These are phyloP conservation scores for Microdochium paspali DNA, from an alignment of 2,329 filamentous ascomycete species.

Conservation along the genomic window DNA sequence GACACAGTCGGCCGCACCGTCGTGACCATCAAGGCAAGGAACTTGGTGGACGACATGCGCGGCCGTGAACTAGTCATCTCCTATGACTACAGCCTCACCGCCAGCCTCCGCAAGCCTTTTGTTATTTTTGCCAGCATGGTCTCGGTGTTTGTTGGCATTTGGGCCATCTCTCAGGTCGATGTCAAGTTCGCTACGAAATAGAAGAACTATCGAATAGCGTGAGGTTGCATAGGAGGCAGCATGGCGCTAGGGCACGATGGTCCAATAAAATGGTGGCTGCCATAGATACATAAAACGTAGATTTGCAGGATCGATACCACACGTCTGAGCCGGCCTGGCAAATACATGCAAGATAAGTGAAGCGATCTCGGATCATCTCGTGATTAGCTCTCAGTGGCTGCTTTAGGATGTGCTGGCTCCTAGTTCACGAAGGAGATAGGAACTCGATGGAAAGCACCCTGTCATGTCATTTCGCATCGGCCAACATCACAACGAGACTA, in stretches of 20 bases:
- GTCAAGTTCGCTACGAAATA: constrained; percentile 59
- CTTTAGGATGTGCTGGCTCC: too few relatives aligned
- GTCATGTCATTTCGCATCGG: too few relatives aligned
- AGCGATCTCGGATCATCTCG: too few relatives aligned
- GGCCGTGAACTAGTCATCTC: constrained; percentile 77
- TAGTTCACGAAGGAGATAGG: too few relatives aligned
- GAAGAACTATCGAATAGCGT: constrained; percentile 3
- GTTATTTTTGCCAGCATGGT: constrained; percentile 68
- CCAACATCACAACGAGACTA: too few relatives aligned
- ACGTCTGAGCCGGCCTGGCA: too few relatives aligned
- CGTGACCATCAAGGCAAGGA: constrained; percentile 70
- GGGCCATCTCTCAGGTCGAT: constrained; percentile 69
- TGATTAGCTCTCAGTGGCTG: too few relatives aligned
- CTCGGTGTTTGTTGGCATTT: constrained; percentile 64
- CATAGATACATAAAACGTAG: background rate
- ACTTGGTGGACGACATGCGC: constrained; percentile 83
- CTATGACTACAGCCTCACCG: constrained; percentile 72
- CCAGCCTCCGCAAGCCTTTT: constrained; percentile 76
- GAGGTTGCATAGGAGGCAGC: background rate
- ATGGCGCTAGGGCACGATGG: background rate
- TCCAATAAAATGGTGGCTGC: background rate
- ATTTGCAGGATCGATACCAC: background rate
- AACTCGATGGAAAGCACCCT: too few relatives aligned
- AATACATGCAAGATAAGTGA: too few relatives aligned
- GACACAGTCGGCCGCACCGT: constrained; percentile 85